Evolutionary conservation across 2,329 filamentous ascomycete species (phyloP).

Genomic region (Raffaelea arxii): DNA sequence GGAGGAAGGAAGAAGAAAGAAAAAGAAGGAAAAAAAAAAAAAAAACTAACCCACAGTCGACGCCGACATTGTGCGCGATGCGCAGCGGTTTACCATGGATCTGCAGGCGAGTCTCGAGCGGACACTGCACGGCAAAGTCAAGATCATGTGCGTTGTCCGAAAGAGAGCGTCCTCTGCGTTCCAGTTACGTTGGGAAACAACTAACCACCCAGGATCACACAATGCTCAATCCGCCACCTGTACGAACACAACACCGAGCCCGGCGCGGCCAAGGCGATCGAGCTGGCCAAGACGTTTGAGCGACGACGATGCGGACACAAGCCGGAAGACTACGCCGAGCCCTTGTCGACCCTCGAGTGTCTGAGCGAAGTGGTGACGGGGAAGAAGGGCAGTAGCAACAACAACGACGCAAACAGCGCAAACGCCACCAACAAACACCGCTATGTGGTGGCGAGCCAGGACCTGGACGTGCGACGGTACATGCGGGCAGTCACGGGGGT

Average conservation of each 20-base stretch:
- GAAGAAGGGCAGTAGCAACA: constrained; percentile 56
- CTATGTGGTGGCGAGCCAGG: constrained; percentile 70
- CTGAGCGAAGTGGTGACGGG: constrained; percentile 59
- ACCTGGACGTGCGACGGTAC: constrained; percentile 49
- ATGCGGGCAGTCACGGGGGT: constrained; percentile 62
- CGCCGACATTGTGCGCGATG: constrained; percentile 73
- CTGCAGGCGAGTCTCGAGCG: constrained; percentile 66
- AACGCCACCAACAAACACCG: constrained; percentile 62
- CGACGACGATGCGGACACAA: constrained; percentile 71
- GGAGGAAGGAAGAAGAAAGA: no score
- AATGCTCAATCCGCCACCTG: constrained; percentile 16
- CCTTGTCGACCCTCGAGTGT: constrained; percentile 61
- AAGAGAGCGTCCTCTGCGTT: no score
- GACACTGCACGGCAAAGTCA: constrained; percentile 79
- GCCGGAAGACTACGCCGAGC: constrained; percentile 59
- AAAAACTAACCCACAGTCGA: constrained; percentile 47
- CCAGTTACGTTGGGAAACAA: background rate
- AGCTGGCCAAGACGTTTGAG: constrained; percentile 62
- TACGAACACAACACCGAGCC: constrained; percentile 9
- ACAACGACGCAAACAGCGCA: no score
- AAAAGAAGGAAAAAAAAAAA: background rate
- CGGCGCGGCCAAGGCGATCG: constrained; percentile 44
- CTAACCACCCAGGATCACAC: constrained; percentile 9
- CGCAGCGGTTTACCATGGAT: constrained; percentile 81
- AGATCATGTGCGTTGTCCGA: constrained; percentile 53